Evolutionary conservation across 1,284 basidiomycete species (phyloP).

Genomic region (Tilletiopsis washingtonensis): DNA sequence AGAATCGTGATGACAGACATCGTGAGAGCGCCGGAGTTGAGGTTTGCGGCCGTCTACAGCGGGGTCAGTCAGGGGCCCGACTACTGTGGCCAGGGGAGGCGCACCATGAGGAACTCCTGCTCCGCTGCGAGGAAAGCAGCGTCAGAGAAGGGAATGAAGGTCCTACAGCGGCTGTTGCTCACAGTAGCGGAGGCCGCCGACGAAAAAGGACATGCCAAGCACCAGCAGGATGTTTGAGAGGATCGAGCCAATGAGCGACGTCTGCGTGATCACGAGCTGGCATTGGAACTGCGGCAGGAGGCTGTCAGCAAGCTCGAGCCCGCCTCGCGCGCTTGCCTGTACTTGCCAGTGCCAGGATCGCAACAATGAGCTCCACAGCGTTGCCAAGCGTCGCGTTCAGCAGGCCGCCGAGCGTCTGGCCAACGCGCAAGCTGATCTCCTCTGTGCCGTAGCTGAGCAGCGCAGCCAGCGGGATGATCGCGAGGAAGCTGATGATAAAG

Average conservation of each 20-base stretch:
- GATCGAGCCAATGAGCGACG: conserved; percentile 34
- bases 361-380: conserved; percentile 39
- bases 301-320: too few species aligned
- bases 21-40: conserved; percentile 29
- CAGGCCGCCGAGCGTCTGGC: conserved; percentile 37
- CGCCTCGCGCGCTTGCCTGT: too few species aligned
- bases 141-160: too few species aligned
- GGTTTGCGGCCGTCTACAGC: conserved; percentile 19
- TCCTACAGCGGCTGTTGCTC: conserved; percentile 19
- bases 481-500: conserved; percentile 35
- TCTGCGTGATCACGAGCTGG: conserved; percentile 35
- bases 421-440: conserved; percentile 36
- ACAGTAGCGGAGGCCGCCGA: conserved; percentile 29
- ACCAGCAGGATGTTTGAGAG: conserved; percentile 37
- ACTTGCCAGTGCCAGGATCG: conserved; percentile 39
- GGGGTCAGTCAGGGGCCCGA: too few species aligned
- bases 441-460: conserved; percentile 36
- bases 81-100: too few species aligned
- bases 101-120: conserved; percentile 26
- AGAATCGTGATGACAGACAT: conserved; percentile 41
- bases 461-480: conserved; percentile 38
- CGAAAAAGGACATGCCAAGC: conserved; percentile 38
- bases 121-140: too few species aligned
- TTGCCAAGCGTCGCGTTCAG: conserved; percentile 40
- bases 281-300: too few species aligned